A percentile compares a stretch with the other conserved stretches of the same genome.
Evolutionary conservation across 2,329 filamentous ascomycete species (phyloP).

Genomic region (Botrytis tulipae): DNA sequence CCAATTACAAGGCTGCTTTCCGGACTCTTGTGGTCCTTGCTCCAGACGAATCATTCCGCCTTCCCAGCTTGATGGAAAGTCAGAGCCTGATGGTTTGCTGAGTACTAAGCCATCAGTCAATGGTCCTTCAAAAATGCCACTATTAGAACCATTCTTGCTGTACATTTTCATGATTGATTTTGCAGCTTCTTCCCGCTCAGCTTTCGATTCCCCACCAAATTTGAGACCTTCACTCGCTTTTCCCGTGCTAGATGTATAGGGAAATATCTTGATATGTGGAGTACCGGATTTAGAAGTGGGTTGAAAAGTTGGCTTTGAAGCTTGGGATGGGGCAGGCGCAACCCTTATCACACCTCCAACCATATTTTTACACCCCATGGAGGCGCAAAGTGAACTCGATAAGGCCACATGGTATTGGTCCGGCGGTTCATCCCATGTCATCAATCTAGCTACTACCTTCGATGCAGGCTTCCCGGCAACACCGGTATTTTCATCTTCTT

Average conservation of each 20-base stretch:
- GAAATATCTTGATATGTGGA: slow-evolving; percentile 71
- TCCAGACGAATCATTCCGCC: slow-evolving; percentile 83
- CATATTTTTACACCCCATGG: slow-evolving; percentile 68
- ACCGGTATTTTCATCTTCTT: slow-evolving; percentile 62
- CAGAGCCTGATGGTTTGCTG: slow-evolving; percentile 54
- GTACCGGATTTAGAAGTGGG: slow-evolving; percentile 46
- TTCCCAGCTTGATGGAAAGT: slow-evolving; percentile 63
- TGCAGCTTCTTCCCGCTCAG: slow-evolving; percentile 74
- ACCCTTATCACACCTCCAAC: slow-evolving; percentile 86
- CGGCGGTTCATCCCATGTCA: slow-evolving; percentile 82
- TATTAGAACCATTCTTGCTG: slow-evolving; percentile 49
- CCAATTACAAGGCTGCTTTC: slow-evolving; percentile 61
- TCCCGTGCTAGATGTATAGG: slow-evolving; percentile 61
- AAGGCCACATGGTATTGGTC: slow-evolving; percentile 77
- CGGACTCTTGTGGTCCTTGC: slow-evolving; percentile 48
- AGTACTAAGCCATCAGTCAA: slow-evolving; percentile 87
- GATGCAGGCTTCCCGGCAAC: slow-evolving; percentile 56
- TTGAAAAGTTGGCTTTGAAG: slow-evolving; percentile 25
- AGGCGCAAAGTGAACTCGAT: slow-evolving; percentile 72
- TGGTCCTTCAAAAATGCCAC: slow-evolving; percentile 74
- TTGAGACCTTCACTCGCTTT: slow-evolving; percentile 66
- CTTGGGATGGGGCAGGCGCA: slow-evolving; percentile 66
- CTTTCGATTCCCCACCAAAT: slow-evolving; percentile 84
- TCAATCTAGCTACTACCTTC: slow-evolving; percentile 73
- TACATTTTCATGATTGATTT: slow-evolving; percentile 73